Evolutionary conservation across 148 eudicot species (phyloP).

Genomic region (Rhododendron henanense): DNA sequence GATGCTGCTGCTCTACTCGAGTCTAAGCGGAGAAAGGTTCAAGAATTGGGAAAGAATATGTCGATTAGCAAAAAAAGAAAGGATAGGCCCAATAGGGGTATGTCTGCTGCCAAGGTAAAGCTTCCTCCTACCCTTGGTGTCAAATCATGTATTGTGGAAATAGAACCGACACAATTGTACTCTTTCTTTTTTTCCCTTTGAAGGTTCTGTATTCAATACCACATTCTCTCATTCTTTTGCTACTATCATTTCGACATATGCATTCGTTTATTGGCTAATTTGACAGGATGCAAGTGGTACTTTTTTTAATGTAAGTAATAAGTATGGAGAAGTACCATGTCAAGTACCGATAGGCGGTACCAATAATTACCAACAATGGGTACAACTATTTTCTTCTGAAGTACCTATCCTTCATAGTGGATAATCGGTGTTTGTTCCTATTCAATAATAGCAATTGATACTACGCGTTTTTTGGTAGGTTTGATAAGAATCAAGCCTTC

Average conservation of each 20-base stretch:
- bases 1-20: neutral
- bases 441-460: neutral
- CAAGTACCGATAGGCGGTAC: neutral
- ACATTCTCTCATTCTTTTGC: neutral
- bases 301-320: neutral
- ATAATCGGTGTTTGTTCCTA: neutral
- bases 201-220: no score
- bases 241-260: neutral
- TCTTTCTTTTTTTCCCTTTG: neutral
- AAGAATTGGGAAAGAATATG: neutral
- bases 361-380: neutral
- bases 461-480: no score
- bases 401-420: neutral
- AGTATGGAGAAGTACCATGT: no score
- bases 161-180: neutral
- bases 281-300: neutral
- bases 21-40: neutral
- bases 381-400: no score
- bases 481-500: neutral
- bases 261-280: neutral
- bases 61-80: no score
- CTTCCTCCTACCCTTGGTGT: neutral
- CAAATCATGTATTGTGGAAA: neutral
- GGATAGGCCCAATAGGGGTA: neutral
- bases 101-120: neutral